phyloP scores from a whole-genome alignment of 306 rosid genomes.

The Begonia peltatifolia region DNA sequence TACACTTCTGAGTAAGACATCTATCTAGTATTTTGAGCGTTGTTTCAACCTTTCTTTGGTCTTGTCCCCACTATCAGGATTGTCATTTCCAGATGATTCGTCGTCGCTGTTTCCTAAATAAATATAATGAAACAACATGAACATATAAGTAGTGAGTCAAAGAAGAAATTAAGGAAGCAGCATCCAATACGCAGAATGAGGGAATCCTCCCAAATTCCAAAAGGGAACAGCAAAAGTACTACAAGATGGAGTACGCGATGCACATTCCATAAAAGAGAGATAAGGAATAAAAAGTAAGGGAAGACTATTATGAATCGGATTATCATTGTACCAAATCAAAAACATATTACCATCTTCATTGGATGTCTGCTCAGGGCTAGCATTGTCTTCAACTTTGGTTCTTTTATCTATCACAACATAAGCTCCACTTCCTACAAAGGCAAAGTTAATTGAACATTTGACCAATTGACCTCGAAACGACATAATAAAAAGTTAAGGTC shows the following conservation, averaged over 20 bases:
- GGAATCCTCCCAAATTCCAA: no score
- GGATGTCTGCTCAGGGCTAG: slow-evolving; percentile 40
- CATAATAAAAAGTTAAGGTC: not conserved
- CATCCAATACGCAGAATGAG: not conserved
- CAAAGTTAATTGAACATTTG: slow-evolving; percentile 4
- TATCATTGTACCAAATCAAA: slow-evolving; percentile 1
- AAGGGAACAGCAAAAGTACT: no score
- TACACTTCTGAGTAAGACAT: slow-evolving; percentile 7
- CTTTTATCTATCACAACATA: slow-evolving; percentile 90
- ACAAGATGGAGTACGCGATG: not conserved
- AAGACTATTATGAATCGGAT: not conserved
- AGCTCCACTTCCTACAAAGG: slow-evolving; percentile 55
- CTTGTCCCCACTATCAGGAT: slow-evolving; percentile 23
- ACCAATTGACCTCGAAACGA: slow-evolving; percentile 9
- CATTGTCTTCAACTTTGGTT: slow-evolving; percentile 37
- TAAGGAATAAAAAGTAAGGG: not conserved
- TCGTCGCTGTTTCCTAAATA: slow-evolving; percentile 73
- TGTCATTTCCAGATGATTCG: slow-evolving; percentile 40
- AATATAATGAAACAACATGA: slow-evolving; percentile 6
- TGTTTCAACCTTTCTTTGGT: slow-evolving; percentile 46
- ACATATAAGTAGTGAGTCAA: not conserved
- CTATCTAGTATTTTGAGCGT: slow-evolving; percentile 6
- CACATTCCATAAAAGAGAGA: slow-evolving; percentile 1
- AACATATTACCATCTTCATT: slow-evolving; percentile 61
- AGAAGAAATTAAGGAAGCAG: not conserved